Evolutionary conservation across 192 early-diverging fungal species (phyloP), one percentile per base, ranked within the genome.

Genomic region (Coemansia sp.): DNA sequence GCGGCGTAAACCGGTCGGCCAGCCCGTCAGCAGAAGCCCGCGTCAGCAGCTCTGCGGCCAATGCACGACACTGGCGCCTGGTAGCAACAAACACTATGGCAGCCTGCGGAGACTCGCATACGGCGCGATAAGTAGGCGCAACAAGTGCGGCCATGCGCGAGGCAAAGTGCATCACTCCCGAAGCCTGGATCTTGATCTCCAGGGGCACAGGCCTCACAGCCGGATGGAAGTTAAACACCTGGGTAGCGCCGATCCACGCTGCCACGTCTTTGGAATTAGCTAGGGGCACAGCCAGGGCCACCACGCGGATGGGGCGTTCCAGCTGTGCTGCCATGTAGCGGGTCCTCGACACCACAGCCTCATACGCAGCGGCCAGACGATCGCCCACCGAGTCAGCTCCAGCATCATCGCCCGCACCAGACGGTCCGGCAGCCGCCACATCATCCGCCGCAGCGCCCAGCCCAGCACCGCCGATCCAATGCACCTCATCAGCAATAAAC

Each of bases 251-350:
- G 66, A 99, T 93, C 98, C 98, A 99, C 69, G 95, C 93, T 2
- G 95, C 98, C 42, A 99, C 79, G 69, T 99, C 98, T n/a, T 91
- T 85, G n/a, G 97, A 96, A 76, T 99, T 99, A 25, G 96, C 94
- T 48, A 99, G 69, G 2, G 94, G 94, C 2, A 93, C 90, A 48
- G 94, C 89, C 67, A 99, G 78, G 17, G 90, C 93, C 32, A 99
- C 90, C 41, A 99, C 92, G n/a, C 98, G 92, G 64, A 98, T 92
- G 42, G 89, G 82, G 44, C 88, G 88, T 50, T 92, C 91, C 0
- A 88, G 86, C 74, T 94, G 91, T 21, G 85, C 88, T 6, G 90
- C 89, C 68, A 99, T 97, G 69, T 89, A 95, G 21, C 95, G 89
- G 94, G 96, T 94, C 60, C 98, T 84, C 25, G 94, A 96, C 0